phyloP scores from a whole-genome alignment of 495 filamentous ascomycete genomes.

The Aspergillus kassunensis region DNA sequence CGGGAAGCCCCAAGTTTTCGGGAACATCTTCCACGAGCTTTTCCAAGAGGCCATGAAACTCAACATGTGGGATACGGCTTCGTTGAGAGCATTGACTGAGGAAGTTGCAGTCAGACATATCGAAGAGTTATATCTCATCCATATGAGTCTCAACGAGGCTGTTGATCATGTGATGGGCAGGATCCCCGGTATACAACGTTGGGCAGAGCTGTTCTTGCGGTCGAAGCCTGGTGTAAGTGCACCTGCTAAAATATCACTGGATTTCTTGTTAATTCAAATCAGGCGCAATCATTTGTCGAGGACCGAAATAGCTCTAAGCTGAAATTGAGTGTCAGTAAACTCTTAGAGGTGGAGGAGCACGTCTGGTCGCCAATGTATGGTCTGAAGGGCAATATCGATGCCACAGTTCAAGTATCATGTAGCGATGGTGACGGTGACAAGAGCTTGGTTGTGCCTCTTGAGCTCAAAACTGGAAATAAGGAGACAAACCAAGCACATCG shows the following conservation, averaged over 20 bases:
- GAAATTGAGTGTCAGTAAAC: constrained; percentile 81
- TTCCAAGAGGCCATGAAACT: constrained; percentile 85
- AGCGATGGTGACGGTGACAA: constrained; percentile 57
- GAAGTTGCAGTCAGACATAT: constrained; percentile 64
- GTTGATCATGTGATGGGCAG: constrained; percentile 74
- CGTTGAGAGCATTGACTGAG: constrained; percentile 59
- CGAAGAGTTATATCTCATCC: constrained; percentile 81
- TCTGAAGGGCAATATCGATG: constrained; percentile 95
- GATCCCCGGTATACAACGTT: constrained; percentile 69
- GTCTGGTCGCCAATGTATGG: constrained; percentile 97
- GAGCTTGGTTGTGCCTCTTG: constrained; percentile 82
- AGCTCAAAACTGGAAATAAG: constrained; percentile 89
- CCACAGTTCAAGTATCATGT: constrained; percentile 90
- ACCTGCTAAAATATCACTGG: background rate
- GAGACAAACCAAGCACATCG: constrained; percentile 70
- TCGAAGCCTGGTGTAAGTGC: constrained; percentile 61
- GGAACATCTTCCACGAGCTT: constrained; percentile 86
- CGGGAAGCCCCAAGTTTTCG: constrained; percentile 76
- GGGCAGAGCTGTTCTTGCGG: constrained; percentile 79
- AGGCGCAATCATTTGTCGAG: constrained; percentile 70
- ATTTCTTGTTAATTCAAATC: constrained; percentile 14
- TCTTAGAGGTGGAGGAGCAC: constrained; percentile 95
- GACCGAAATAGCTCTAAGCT: constrained; percentile 70
- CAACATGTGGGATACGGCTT: constrained; percentile 73
- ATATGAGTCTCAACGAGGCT: constrained; percentile 66